Base-by-base conservation (phyloP, 192 early-diverging fungal species). In the Globomyces pollinis-pini region DNA sequence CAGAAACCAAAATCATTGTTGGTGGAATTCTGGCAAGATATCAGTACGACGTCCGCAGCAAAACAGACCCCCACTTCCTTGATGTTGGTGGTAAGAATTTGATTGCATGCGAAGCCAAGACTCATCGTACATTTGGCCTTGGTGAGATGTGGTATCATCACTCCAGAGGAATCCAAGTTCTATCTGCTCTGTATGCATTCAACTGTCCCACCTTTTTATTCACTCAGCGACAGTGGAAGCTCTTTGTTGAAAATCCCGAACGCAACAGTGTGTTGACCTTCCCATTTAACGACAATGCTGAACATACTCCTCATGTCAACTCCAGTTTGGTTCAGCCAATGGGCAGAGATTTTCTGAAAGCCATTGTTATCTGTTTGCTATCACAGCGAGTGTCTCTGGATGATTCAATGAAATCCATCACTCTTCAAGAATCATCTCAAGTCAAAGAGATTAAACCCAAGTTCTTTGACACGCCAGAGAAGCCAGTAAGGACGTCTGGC, bases 1-100 rank as follows among this genome's bases (percentile, higher is more conserved):
- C 45, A 23, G 45, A 49, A 49, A 49, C 45, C 16, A 49, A 49
- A 49, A 49, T 49, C 6, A 49, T 49, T 49, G 45, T 49, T 4
- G 45, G 45, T 29, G 45, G 45, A 7, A 49, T 49, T 15, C 20
- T 49, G 6, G 24, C 45, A 18, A 49, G 20, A 49, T 8, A 49
- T 29, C 13, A 49, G 20, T 49, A 49, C 20, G 45, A 49, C 28
- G 23, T 49, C 28, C 6, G 45, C 13, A 16, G 13, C 6, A 49
- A 18, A 24, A 49, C 45, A 26, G 45, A 49, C 15, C 45, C 45
- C 5, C 45, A 49, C 20, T 49, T 49, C 28, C 20, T 49, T 5
- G 15, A 49, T 29, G 15, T 2, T 2, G 28, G 24, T 26, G 24
- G 45, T 49, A 18, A 18, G 6, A 6, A 49, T 29, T 49, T 49